Evolutionary conservation across 176 grass and related monocot genomes (phyloP).

Genomic region (Eremochloa ophiuroides): DNA sequence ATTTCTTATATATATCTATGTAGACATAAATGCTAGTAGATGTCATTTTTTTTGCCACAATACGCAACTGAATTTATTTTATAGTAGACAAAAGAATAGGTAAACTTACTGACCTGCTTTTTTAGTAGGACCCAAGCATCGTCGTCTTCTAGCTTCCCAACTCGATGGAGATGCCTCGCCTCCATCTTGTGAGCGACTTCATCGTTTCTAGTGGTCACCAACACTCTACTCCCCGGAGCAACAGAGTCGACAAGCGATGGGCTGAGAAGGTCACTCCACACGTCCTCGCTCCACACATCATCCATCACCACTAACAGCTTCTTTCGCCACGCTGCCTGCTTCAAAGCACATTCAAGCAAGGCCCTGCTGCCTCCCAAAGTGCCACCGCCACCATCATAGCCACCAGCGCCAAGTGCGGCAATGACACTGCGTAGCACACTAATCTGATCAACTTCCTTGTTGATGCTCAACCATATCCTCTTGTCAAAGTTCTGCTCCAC

Average conservation of each 20-base stretch:
- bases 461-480: not conserved
- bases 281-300: slow-evolving; percentile 32
- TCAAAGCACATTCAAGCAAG: not conserved
- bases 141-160: not conserved
- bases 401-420: not conserved
- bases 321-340: not conserved
- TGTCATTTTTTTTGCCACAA: no score
- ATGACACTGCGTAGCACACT: not conserved
- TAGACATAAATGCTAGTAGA: no score
- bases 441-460: not conserved
- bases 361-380: not conserved
- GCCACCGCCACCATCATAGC: not conserved
- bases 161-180: not conserved
- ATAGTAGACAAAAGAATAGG: no score
- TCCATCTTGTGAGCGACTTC: not conserved
- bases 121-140: slow-evolving; percentile 19
- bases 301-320: slow-evolving; percentile 37
- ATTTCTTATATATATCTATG: no score
- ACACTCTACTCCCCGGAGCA: not conserved
- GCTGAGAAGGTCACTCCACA: slow-evolving; percentile 4
- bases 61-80: no score
- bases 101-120: not conserved
- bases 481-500: not conserved
- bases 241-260: not conserved
- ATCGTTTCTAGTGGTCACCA: slow-evolving; percentile 25